Evolutionary conservation across 2,329 filamentous ascomycete genomes (phyloP).

Genomic region (Diplodia mutila): DNA sequence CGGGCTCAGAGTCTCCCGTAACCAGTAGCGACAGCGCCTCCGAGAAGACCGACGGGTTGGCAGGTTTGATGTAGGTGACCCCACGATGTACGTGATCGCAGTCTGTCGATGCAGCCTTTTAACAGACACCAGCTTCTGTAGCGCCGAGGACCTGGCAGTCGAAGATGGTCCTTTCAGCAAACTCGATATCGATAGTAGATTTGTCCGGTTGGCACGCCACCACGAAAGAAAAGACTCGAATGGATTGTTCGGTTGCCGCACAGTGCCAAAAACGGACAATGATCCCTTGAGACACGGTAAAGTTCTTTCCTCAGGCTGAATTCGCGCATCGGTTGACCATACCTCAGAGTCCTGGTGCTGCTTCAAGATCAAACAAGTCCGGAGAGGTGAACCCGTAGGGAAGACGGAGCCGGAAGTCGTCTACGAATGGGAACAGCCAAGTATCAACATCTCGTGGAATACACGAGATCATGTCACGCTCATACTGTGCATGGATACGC

Average conservation of each 20-base stretch:
- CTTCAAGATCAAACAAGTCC: constrained; percentile 18
- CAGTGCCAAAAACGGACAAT: not conserved
- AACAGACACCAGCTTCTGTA: not conserved
- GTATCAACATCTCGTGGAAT: constrained; percentile 2
- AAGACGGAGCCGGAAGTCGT: not conserved
- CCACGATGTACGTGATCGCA: not conserved
- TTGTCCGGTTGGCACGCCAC: not conserved
- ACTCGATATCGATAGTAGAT: not conserved
- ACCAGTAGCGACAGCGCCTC: not conserved
- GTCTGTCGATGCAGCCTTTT: not conserved
- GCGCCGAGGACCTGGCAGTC: not conserved
- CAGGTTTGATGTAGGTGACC: not conserved
- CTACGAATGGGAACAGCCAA: not conserved
- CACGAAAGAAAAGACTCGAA: constrained; percentile 11
- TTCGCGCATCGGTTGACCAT: not conserved
- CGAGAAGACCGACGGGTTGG: not conserved
- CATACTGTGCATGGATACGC: not conserved
- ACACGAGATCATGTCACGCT: not conserved
- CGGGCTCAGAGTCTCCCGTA: not conserved
- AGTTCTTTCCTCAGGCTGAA: too few relatives aligned
- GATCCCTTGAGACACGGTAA: not conserved
- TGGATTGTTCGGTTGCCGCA: constrained; percentile 1
- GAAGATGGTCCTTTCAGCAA: not conserved
- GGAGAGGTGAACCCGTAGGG: not conserved
- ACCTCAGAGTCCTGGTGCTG: constrained; percentile 16